Conservation (phyloP, 192 early-diverging fungal species). For the Thamnidium elegans region DNA sequence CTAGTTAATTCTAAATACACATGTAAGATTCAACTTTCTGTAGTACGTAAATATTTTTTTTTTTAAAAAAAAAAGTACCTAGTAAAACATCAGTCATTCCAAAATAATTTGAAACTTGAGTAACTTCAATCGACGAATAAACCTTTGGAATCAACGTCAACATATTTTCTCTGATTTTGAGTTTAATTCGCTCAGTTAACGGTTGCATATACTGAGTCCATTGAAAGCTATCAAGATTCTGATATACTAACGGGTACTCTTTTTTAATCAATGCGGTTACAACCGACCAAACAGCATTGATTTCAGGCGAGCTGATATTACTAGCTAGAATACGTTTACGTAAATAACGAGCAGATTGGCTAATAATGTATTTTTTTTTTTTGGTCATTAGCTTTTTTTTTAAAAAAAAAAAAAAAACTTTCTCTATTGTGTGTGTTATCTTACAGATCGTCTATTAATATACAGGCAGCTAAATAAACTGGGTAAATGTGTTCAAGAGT, state of each 20-base stretch:
- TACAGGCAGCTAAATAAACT: slow-evolving; percentile 2
- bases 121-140: not conserved
- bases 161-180: slow-evolving; percentile 1
- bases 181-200: not conserved
- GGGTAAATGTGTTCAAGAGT: not conserved
- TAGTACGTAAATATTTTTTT: too few relatives aligned
- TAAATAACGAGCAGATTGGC: slow-evolving; percentile 11
- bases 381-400: not conserved
- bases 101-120: not conserved
- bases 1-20: not conserved
- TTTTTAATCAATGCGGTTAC: not conserved
- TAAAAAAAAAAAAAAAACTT: not conserved
- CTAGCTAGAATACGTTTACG: slow-evolving; percentile 10
- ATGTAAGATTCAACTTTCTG: not conserved
- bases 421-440: too few relatives aligned
- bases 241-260: not conserved
- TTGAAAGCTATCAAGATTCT: not conserved
- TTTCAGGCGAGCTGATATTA: not conserved
- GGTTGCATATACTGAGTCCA: slow-evolving; percentile 6
- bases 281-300: slow-evolving; percentile 7
- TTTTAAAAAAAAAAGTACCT: not conserved
- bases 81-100: not conserved
- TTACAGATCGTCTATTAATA: slow-evolving; percentile 12
- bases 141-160: not conserved
- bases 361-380: not conserved